Base-by-base conservation (phyloP, 2,329 filamentous ascomycete genomes). In the Colletotrichum sp. region DNA sequence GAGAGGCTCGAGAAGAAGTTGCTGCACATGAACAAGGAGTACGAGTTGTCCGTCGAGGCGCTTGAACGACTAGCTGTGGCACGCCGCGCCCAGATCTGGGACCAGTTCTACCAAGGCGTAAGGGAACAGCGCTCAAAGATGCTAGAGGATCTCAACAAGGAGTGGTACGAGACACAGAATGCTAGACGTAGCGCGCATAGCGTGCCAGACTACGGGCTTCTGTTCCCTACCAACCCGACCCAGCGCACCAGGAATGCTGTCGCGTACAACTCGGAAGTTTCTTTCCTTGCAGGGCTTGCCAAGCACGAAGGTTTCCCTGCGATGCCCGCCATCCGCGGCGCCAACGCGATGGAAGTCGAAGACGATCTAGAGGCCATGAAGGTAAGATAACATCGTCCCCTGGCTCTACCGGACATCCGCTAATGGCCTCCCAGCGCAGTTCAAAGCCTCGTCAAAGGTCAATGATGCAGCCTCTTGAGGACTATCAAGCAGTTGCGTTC, bases 241-340 rank as follows among this genome's bases (percentile, higher is more conserved):
- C 93, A 96, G 80, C 95, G 96, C 80, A 90, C 98, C 75, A 90
- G 92, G 76, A 94, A 98, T 77, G 96, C 98, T 79, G 91, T 96
- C 65, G 94, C 96, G 62, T 98, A 98, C 86, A 98, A 98, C 83
- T 94, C 94, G 78, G 97, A 99, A 83, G 96, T 99, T 6, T 98
- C 96, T 0, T 92, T 98, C 32, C 87, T 99, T 73, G 93, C 96
- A 7, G 96, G 96, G 48, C 90, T 98, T 67, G 96, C 96, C 43
- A 98, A 98, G 85, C 96, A 98, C 83, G 93, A 98, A 81, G 97
- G 97, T 28, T 99, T 99, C 85, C 97, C 97, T 43, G 96, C 96
- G 36, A 97, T 96, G n/a, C 97, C 97, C 24, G 90, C 94, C 38
- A 93, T 99, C 85, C 89, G 89, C 73, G 90, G 94, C 56, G 94